phyloP scores from a whole-genome alignment of 2,329 filamentous ascomycete genomes.

The Cercospora canescens region DNA sequence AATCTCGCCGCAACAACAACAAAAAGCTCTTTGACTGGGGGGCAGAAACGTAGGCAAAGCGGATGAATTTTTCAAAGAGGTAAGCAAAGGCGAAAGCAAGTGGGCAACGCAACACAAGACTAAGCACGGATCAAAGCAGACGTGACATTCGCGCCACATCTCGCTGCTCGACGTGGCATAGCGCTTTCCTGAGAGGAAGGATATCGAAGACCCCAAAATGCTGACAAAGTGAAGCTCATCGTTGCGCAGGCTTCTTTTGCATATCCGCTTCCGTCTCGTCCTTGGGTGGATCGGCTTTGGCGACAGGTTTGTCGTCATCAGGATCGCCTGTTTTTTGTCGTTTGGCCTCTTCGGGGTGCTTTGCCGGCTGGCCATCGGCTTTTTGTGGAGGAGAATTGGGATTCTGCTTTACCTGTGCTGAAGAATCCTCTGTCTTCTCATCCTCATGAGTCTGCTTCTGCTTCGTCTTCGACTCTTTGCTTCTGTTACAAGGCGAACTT shows the following conservation, averaged over 20 bases:
- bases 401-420: constrained; percentile 19
- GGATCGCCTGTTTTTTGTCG: constrained; percentile 3
- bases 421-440: constrained; percentile 11
- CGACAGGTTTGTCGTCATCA: neutral
- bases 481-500: constrained; percentile 26
- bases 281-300: neutral
- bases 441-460: constrained; percentile 12
- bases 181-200: neutral
- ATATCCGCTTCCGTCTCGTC: neutral
- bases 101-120: neutral
- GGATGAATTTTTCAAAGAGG: too few species aligned
- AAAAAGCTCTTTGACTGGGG: neutral
- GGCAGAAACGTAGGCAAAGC: too few species aligned
- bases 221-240: neutral
- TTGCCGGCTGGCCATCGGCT: constrained; percentile 11
- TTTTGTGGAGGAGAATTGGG: constrained; percentile 11
- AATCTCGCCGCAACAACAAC: constrained; percentile 6
- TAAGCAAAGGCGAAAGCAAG: too few species aligned
- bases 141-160: neutral
- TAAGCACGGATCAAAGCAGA: constrained; percentile 5
- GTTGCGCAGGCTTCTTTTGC: neutral
- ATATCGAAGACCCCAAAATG: neutral
- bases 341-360: constrained; percentile 6
- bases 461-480: constrained; percentile 2
- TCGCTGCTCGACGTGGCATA: constrained; percentile 2